Evolutionary conservation across 1,139 yeast species (phyloP).

Genomic region (Blastobotrys ciferrii): DNA sequence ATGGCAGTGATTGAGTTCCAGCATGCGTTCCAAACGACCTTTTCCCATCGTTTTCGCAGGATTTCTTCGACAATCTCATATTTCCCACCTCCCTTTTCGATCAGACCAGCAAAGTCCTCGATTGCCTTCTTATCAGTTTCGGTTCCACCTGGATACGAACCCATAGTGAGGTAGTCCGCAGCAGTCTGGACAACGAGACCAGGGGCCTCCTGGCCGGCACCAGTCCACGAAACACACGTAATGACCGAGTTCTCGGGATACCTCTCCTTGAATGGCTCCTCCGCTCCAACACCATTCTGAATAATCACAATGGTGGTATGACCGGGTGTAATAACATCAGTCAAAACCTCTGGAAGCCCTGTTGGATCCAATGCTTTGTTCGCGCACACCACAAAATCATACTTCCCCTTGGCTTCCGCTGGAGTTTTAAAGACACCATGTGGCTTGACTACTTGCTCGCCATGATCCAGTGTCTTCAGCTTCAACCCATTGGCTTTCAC

Average conservation of each 20-base stretch:
- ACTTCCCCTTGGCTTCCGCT: slow-evolving; percentile 40
- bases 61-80: slow-evolving; percentile 23
- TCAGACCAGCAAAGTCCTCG: slow-evolving; percentile 15
- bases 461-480: slow-evolving; percentile 47
- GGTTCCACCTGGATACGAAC: slow-evolving; percentile 41
- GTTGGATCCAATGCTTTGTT: slow-evolving; percentile 63
- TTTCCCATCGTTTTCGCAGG: slow-evolving; percentile 52
- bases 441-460: slow-evolving; percentile 40
- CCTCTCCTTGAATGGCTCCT: slow-evolving; percentile 48
- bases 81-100: slow-evolving; percentile 20
- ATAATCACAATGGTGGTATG: slow-evolving; percentile 53
- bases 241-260: slow-evolving; percentile 56
- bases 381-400: slow-evolving; percentile 59
- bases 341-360: slow-evolving; percentile 52
- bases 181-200: slow-evolving; percentile 47
- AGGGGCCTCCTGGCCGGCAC: slow-evolving; percentile 46
- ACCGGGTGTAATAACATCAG: slow-evolving; percentile 45
- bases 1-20: slow-evolving; percentile 56
- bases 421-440: slow-evolving; percentile 37
- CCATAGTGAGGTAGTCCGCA: slow-evolving; percentile 49
- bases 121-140: slow-evolving; percentile 15
- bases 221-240: slow-evolving; percentile 61
- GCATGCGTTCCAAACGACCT: slow-evolving; percentile 62
- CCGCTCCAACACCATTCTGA: slow-evolving; percentile 70
- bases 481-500: slow-evolving; percentile 44